These are phyloP conservation scores for Phytophthora pini DNA, from an alignment of 352 stramenopile genomes.

Conservation along the genomic window DNA sequence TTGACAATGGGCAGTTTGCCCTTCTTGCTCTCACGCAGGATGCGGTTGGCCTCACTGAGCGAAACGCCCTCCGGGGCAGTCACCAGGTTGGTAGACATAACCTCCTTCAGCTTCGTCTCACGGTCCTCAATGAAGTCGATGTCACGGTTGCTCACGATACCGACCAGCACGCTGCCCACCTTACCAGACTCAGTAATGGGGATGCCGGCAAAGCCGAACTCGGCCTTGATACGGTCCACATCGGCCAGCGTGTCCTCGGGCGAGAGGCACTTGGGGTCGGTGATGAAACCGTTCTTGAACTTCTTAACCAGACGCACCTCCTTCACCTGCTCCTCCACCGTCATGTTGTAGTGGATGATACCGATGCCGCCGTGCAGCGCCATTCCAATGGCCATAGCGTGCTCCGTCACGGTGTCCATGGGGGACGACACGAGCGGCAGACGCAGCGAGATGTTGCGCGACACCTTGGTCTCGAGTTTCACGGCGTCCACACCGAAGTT, in stretches of 20 bases:
- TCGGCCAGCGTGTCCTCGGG: slow-evolving; percentile 96
- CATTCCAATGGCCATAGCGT: slow-evolving; percentile 99
- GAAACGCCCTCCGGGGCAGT: slow-evolving; percentile 95
- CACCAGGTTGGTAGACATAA: slow-evolving; percentile 93
- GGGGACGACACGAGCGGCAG: slow-evolving; percentile 97
- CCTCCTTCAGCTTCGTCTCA: slow-evolving; percentile 79
- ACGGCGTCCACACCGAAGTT: slow-evolving; percentile 83
- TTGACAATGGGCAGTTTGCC: slow-evolving; percentile 99
- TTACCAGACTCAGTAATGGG: slow-evolving; percentile 98
- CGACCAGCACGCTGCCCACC: slow-evolving; percentile 97
- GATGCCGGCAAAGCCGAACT: slow-evolving; percentile 98
- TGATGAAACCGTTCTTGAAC: slow-evolving; percentile 99
- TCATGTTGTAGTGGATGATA: slow-evolving; percentile 99
- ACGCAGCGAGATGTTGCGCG: slow-evolving; percentile 96
- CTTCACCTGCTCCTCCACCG: slow-evolving; percentile 96
- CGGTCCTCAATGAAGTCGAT: slow-evolving; percentile 99
- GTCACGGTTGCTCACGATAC: slow-evolving; percentile 99
- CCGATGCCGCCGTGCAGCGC: slow-evolving; percentile 98
- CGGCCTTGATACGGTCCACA: slow-evolving; percentile 95
- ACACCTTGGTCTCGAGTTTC: slow-evolving; percentile 94
- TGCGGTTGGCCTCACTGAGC: slow-evolving; percentile 97
- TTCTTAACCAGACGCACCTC: slow-evolving; percentile 97
- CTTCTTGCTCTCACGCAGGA: slow-evolving; percentile 99
- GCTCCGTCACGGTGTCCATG: slow-evolving; percentile 99
- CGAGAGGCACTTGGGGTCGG: slow-evolving; percentile 96